These are phyloP conservation scores for Ganoderma resinaceum DNA, from an alignment of 1,284 basidiomycete species.

Conservation along the genomic window DNA sequence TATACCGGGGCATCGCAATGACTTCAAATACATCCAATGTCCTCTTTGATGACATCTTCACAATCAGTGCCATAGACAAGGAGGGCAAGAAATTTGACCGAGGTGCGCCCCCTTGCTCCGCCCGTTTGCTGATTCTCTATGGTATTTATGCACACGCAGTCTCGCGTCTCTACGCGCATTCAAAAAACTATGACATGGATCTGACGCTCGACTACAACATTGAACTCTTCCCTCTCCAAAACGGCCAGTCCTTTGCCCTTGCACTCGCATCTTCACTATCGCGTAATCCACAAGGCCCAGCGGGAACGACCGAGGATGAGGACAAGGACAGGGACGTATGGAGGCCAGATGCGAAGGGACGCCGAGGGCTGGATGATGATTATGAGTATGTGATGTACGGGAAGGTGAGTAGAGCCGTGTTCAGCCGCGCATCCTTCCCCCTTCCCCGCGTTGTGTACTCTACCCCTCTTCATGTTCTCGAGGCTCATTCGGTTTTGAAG, in stretches of 20 bases:
- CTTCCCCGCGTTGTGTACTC: not conserved
- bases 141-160: slow-evolving; percentile 53
- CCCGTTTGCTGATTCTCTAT: not conserved
- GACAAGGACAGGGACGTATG: slow-evolving; percentile 84
- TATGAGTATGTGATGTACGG: slow-evolving; percentile 99
- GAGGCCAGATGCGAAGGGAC: slow-evolving; percentile 89
- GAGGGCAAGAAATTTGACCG: slow-evolving; percentile 98
- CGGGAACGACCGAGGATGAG: slow-evolving; percentile 56
- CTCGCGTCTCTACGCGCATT: slow-evolving; percentile 85
- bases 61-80: slow-evolving; percentile 83
- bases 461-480: not conserved
- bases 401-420: slow-evolving; percentile 68
- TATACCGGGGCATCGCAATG: slow-evolving; percentile 48
- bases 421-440: not conserved
- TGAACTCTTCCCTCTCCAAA: slow-evolving; percentile 81
- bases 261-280: slow-evolving; percentile 87
- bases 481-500: slow-evolving; percentile 47
- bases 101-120: slow-evolving; percentile 57
- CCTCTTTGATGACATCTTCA: slow-evolving; percentile 92
- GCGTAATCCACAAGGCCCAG: slow-evolving; percentile 59
- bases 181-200: slow-evolving; percentile 89
- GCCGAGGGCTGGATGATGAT: slow-evolving; percentile 90
- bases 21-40: slow-evolving; percentile 72
- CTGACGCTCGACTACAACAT: slow-evolving; percentile 91
- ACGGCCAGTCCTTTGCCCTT: slow-evolving; percentile 82